A percentile compares a stretch with the other conserved stretches of the same genome.
Conservation (phyloP, 441 rosid species). For the Gossypium trilobum region DNA sequence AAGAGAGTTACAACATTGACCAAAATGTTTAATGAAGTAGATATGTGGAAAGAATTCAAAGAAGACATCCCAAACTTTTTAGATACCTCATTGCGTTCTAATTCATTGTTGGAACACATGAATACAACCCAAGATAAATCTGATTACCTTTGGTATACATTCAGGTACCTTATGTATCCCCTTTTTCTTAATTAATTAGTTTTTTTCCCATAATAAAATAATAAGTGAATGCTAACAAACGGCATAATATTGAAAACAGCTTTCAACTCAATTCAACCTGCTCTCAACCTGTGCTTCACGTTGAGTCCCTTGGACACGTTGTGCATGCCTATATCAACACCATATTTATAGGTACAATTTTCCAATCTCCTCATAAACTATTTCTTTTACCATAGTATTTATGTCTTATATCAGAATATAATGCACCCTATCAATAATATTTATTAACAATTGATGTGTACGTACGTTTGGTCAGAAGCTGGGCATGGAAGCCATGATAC, state of each 20-base stretch:
- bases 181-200: background rate
- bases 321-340: slow-evolving; percentile 43
- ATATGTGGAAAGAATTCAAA: slow-evolving; percentile 38
- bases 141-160: slow-evolving; percentile 63
- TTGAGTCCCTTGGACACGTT: slow-evolving; percentile 49
- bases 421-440: background rate
- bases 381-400: too few relatives aligned
- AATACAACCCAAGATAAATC: slow-evolving; percentile 47
- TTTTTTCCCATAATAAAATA: background rate
- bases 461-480: slow-evolving; percentile 27
- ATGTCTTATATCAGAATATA: too few relatives aligned
- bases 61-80: slow-evolving; percentile 37
- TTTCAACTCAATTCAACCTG: slow-evolving; percentile 39
- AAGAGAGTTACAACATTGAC: slow-evolving; percentile 25
- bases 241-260: slow-evolving; percentile 23
- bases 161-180: slow-evolving; percentile 30
- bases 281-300: slow-evolving; percentile 34
- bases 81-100: slow-evolving; percentile 29
- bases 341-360: slow-evolving; percentile 29
- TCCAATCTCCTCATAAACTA: background rate
- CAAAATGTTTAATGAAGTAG: slow-evolving; percentile 21
- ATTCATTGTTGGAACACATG: slow-evolving; percentile 46
- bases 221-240: background rate
- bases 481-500: slow-evolving; percentile 54
- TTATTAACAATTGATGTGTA: background rate